A percentile compares a stretch with the other conserved stretches of the same genome.
These are phyloP conservation scores for Simplicillium aogashimaense DNA, from an alignment of 2,329 filamentous ascomycete genomes.

Conservation along the genomic window DNA sequence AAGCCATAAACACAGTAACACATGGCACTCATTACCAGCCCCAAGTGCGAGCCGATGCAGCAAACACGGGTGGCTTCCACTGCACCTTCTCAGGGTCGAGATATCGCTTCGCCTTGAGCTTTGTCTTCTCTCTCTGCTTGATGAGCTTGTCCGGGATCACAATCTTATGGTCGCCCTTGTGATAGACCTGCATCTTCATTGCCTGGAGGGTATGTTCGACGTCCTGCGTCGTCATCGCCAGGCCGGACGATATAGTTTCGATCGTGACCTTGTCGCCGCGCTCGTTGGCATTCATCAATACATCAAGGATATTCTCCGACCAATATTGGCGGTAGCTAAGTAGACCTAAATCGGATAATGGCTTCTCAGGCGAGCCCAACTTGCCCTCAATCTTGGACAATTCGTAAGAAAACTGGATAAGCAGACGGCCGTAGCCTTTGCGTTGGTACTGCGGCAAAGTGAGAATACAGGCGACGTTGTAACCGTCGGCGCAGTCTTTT, in stretches of 20 bases:
- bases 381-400: constrained; percentile 92
- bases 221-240: constrained; percentile 96
- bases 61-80: constrained; percentile 96
- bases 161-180: constrained; percentile 93
- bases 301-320: constrained; percentile 87
- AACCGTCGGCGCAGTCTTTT: constrained; percentile 92
- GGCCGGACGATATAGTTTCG: constrained; percentile 66
- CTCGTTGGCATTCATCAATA: constrained; percentile 66
- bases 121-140: constrained; percentile 69
- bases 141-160: constrained; percentile 80
- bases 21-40: constrained; percentile 56
- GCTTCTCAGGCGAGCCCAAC: constrained; percentile 92
- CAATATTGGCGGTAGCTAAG: constrained; percentile 95
- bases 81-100: constrained; percentile 74
- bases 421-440: constrained; percentile 81
- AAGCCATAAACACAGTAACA: not conserved
- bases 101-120: constrained; percentile 62
- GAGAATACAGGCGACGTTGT: constrained; percentile 96
- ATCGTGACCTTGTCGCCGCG: constrained; percentile 68
- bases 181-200: constrained; percentile 89
- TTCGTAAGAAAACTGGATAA: constrained; percentile 97
- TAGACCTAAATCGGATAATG: constrained; percentile 84
- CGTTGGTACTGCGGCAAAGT: constrained; percentile 94
- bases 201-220: constrained; percentile 92
- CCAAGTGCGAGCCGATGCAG: constrained; percentile 83